phyloP scores from a whole-genome alignment of 2,329 filamentous ascomycete genomes.

The Corinectria fuckeliana region DNA sequence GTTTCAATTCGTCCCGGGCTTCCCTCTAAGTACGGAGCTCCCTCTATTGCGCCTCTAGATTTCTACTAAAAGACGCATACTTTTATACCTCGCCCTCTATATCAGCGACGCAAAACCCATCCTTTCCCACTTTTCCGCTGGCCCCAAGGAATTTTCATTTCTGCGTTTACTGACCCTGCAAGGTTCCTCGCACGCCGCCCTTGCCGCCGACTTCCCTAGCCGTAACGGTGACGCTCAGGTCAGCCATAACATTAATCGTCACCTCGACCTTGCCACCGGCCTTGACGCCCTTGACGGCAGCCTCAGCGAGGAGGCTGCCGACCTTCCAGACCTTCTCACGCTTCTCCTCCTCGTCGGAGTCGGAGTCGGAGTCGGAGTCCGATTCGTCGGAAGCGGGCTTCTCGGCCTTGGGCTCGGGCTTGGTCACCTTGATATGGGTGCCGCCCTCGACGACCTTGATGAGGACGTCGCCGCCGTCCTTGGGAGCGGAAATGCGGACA shows the following conservation, averaged over 20 bases:
- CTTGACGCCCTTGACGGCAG: conserved; percentile 82
- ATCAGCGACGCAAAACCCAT: conserved; percentile 23
- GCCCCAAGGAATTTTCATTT: not conserved
- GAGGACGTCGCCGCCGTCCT: conserved; percentile 85
- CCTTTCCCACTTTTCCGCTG: conserved; percentile 3
- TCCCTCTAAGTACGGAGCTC: conserved; percentile 17
- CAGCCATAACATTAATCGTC: conserved; percentile 83
- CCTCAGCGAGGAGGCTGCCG: conserved; percentile 82
- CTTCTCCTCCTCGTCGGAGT: conserved; percentile 83
- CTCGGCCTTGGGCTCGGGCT: conserved; percentile 80
- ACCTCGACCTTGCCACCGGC: conserved; percentile 92
- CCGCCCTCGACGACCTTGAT: conserved; percentile 88
- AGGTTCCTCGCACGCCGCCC: conserved; percentile 75
- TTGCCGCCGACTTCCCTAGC: conserved; percentile 87
- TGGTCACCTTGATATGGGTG: conserved; percentile 91
- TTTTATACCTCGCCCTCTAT: conserved; percentile 30
- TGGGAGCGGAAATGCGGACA: conserved; percentile 76
- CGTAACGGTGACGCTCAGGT: conserved; percentile 80
- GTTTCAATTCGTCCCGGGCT: conserved; percentile 34
- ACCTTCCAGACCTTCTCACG: conserved; percentile 94
- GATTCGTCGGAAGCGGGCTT: conserved; percentile 71
- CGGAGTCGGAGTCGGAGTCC: conserved; percentile 67
- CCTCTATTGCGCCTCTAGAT: conserved; percentile 38
- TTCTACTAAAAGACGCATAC: conserved; percentile 35
- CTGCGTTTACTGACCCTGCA: conserved; percentile 40